Conservation (phyloP, 768 basidiomycete species). For the Tulasnella sp. region DNA sequence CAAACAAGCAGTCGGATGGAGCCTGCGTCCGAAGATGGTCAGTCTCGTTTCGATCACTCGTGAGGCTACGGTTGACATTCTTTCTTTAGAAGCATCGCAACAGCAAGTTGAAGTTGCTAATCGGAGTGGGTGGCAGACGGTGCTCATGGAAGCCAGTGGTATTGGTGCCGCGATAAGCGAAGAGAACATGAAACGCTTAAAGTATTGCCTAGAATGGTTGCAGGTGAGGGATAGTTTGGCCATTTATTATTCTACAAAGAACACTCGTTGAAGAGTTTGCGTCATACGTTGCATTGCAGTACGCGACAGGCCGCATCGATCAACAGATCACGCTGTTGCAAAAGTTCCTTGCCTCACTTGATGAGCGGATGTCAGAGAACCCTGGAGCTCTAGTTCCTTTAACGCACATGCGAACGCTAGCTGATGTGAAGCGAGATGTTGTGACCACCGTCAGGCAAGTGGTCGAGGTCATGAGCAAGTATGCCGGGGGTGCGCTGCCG, state of each 20-base stretch:
- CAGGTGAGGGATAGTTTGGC: conserved; percentile 51
- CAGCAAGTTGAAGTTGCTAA: conserved; percentile 48
- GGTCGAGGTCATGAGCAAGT: conserved; percentile 71
- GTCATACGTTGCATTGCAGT: conserved; percentile 47
- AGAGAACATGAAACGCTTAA: conserved; percentile 80
- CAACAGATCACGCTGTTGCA: conserved; percentile 79
- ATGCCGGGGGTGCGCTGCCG: conserved; percentile 80
- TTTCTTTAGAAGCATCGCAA: conserved; percentile 19
- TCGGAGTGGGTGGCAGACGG: conserved; percentile 80
- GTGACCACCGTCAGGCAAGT: conserved; percentile 87
- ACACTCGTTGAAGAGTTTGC: not conserved
- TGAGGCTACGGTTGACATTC: not conserved
- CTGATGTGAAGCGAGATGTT: conserved; percentile 70
- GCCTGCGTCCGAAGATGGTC: conserved; percentile 8
- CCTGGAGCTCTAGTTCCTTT: conserved; percentile 38
- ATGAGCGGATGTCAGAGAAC: conserved; percentile 31
- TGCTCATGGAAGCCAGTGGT: conserved; percentile 81
- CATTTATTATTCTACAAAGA: conserved; percentile 4
- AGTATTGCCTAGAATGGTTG: conserved; percentile 85
- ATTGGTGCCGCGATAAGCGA: conserved; percentile 84
- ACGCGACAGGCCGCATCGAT: conserved; percentile 82
- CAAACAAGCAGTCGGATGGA: not conserved
- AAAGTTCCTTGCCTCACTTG: conserved; percentile 50
- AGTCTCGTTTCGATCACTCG: not conserved
- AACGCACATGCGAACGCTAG: conserved; percentile 57